Evolutionary conservation across 2,329 filamentous ascomycete species (phyloP).

Genomic region (Pseudocercospora ulei): DNA sequence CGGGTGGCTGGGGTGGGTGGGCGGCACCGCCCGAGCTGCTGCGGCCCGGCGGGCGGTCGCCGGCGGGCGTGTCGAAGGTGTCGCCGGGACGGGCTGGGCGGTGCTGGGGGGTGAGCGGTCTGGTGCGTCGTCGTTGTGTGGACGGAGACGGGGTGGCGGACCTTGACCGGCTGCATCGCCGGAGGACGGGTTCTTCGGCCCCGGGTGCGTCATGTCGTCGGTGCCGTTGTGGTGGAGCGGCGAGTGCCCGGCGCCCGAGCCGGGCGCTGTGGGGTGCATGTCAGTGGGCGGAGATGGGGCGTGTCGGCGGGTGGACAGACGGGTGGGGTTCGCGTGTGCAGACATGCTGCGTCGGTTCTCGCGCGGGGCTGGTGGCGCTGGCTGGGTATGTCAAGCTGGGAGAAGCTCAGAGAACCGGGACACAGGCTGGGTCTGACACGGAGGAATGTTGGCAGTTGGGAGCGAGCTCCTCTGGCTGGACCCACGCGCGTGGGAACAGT

Average conservation of each 20-base stretch:
- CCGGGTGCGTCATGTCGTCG: slow-evolving; percentile 22
- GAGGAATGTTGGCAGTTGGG: too few relatives aligned
- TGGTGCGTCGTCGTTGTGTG: too few relatives aligned
- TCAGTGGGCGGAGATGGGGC: not conserved
- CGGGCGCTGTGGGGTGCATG: not conserved
- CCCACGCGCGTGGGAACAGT: slow-evolving; percentile 10
- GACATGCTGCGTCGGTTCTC: slow-evolving; percentile 1
- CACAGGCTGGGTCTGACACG: not conserved
- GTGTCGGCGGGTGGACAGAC: not conserved
- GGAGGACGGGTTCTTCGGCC: slow-evolving; percentile 8
- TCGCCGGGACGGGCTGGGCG: too few relatives aligned
- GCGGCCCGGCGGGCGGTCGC: too few relatives aligned
- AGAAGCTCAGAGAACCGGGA: not conserved
- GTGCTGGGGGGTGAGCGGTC: too few relatives aligned
- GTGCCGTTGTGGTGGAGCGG: slow-evolving; percentile 22
- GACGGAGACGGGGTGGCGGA: too few relatives aligned
- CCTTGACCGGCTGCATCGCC: slow-evolving; percentile 14
- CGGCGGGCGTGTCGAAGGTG: slow-evolving; percentile 1
- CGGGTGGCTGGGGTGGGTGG: not conserved
- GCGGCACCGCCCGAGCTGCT: slow-evolving; percentile 1
- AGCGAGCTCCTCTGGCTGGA: too few relatives aligned
- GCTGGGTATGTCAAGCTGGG: not conserved
- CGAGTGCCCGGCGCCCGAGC: slow-evolving; percentile 3
- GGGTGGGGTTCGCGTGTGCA: slow-evolving; percentile 1
- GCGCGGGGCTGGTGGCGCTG: not conserved